Base-by-base conservation (phyloP, 2,329 filamentous ascomycete species). In the Hypoxylon sp. region DNA sequence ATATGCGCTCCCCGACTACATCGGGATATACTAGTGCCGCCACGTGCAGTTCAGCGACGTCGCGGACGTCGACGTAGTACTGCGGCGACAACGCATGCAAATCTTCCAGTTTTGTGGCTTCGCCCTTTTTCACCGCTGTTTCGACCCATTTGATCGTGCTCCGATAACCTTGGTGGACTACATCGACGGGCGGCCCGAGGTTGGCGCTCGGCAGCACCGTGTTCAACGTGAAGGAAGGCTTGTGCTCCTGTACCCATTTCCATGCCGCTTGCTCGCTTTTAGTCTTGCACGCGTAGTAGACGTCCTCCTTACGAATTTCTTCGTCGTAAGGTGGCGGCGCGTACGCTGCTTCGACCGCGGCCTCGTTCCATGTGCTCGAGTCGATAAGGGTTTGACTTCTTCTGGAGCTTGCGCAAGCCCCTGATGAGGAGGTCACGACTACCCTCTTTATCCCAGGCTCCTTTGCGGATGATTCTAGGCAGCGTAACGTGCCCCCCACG, bases 41-140 rank as follows among this genome's bases (percentile, higher is more conserved):
- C 2, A 88, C 77, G 40, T 88, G 85, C 0, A 89, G 72, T 0
- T 81, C 76, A 0, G 84, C 86, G 2, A 71, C 71, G 53, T 88
- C 85, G 9, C 81, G 75, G 0, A 84, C 80, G 67, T 85, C 77
- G 22, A 85, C 75, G 70, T 74, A 80, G 72, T 81, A 78, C 72
- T 78, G 81, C 86, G 28, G 51, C 1, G 9, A 14, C 2, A 44
- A 26, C 4, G 26, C 49, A 2, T 65, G 63, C 0, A 71, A 9
- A 1, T 52, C 40, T 2, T 55, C 46, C 2, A 68, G 30, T 4
- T 9, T 53, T 20, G 46, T 4, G 2, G 16, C 9, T 38, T 68
- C 57, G 22, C 67, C 61, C 9, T 64, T 61, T n/a, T 62, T 45
- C 14, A 69, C 67, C 18, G 65, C n/a, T 2, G 52, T 51, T 7